A percentile compares a stretch with the other conserved stretches of the same genome.
These are phyloP conservation scores for Eremothecium sinecaudum DNA, from an alignment of 1,139 yeast species.

Conservation along the genomic window DNA sequence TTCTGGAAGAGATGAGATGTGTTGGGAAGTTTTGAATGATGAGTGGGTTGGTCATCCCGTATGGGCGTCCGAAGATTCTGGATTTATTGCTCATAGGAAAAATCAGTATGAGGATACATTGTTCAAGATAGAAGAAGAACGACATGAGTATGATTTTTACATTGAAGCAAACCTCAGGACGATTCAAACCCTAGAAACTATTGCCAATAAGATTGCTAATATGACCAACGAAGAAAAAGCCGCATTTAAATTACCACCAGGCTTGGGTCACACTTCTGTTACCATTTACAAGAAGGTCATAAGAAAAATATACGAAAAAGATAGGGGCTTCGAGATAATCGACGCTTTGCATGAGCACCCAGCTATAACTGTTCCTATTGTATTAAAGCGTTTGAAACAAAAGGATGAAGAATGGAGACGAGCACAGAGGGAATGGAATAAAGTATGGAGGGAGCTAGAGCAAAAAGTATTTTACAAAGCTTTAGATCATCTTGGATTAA, in stretches of 20 bases:
- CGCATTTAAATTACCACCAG: constrained; percentile 78
- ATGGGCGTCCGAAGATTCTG: constrained; percentile 99
- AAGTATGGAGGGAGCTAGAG: constrained; percentile 97
- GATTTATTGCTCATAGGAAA: constrained; percentile 94
- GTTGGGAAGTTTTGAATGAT: constrained; percentile 97
- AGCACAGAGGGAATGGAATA: constrained; percentile 97
- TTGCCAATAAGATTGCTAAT: constrained; percentile 86
- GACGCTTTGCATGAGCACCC: constrained; percentile 95
- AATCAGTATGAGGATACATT: constrained; percentile 94
- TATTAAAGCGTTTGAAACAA: constrained; percentile 82
- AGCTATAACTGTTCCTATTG: constrained; percentile 88
- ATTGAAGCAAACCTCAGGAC: constrained; percentile 94
- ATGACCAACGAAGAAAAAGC: constrained; percentile 90
- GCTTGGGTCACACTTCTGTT: constrained; percentile 81
- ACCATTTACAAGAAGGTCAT: constrained; percentile 91
- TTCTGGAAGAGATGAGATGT: constrained; percentile 97
- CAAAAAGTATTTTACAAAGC: constrained; percentile 91
- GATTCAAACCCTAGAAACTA: constrained; percentile 88
- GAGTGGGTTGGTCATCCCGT: constrained; percentile 99
- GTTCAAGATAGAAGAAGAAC: constrained; percentile 92
- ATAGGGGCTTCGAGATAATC: constrained; percentile 90
- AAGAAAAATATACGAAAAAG: constrained; percentile 85
- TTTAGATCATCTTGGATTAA: constrained; percentile 86
- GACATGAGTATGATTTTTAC: constrained; percentile 91
- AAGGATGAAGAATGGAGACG: constrained; percentile 99